Conservation (phyloP, 352 stramenopile species). For the Globisporangium okanoganense region DNA sequence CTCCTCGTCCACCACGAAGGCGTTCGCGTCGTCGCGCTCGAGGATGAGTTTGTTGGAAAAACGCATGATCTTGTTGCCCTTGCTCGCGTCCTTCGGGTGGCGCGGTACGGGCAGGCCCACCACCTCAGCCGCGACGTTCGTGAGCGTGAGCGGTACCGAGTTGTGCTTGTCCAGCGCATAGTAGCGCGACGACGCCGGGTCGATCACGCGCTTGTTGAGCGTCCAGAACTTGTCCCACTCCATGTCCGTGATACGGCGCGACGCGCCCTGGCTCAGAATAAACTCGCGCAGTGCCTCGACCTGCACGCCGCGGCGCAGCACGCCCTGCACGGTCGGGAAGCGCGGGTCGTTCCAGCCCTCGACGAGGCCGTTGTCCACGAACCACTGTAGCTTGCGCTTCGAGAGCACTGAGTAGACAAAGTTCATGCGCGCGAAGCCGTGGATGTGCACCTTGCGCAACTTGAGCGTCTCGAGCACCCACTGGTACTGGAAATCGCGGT, state of each 20-base stretch:
- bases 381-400: slow-evolving; percentile 99
- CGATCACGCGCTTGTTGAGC: slow-evolving; percentile 98
- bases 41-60: slow-evolving; percentile 91
- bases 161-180: slow-evolving; percentile 94
- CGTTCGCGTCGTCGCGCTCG: slow-evolving; percentile 93
- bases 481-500: slow-evolving; percentile 97
- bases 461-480: slow-evolving; percentile 91
- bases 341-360: slow-evolving; percentile 97
- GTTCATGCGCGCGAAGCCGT: slow-evolving; percentile 98
- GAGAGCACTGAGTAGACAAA: slow-evolving; percentile 99
- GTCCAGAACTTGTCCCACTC: slow-evolving; percentile 99
- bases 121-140: slow-evolving; percentile 60
- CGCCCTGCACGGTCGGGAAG: slow-evolving; percentile 97
- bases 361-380: slow-evolving; percentile 96
- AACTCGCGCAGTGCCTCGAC: slow-evolving; percentile 95
- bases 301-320: slow-evolving; percentile 95
- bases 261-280: slow-evolving; percentile 97
- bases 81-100: slow-evolving; percentile 77
- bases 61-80: slow-evolving; percentile 86
- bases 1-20: slow-evolving; percentile 94
- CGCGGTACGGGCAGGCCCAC: slow-evolving; percentile 60
- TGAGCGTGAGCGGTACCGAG: slow-evolving; percentile 87
- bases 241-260: slow-evolving; percentile 96
- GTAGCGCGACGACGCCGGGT: slow-evolving; percentile 94
- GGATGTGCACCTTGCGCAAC: slow-evolving; percentile 82